Evolutionary conservation across 1,284 basidiomycete species (phyloP).

Genomic region (Ceratobasidium sp.): DNA sequence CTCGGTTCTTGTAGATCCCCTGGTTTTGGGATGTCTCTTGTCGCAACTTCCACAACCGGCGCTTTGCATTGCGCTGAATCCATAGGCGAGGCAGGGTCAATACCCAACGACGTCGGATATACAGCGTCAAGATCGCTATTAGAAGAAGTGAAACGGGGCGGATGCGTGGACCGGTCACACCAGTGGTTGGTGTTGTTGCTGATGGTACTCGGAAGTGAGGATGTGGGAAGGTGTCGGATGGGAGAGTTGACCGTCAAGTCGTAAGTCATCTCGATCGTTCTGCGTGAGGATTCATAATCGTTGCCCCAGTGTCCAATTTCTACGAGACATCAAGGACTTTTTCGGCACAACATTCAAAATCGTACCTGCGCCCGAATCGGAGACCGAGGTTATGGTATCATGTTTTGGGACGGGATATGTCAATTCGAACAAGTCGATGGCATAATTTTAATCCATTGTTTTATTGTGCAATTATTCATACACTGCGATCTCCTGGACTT

Average conservation of each 20-base stretch:
- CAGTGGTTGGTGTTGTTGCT: conserved; percentile 87
- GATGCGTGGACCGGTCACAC: conserved; percentile 90
- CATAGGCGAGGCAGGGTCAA: conserved; percentile 73
- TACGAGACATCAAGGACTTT: conserved; percentile 81
- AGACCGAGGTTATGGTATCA: conserved; percentile 65
- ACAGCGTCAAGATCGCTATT: conserved; percentile 80
- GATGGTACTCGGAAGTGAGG: conserved; percentile 96
- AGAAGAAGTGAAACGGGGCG: conserved; percentile 78
- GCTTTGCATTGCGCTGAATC: conserved; percentile 89
- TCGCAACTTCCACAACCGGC: conserved; percentile 92
- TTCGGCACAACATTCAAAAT: conserved; percentile 72
- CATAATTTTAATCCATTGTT: conserved; percentile 50
- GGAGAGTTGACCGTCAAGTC: conserved; percentile 80
- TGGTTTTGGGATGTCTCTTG: conserved; percentile 89
- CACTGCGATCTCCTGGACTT: conserved; percentile 17
- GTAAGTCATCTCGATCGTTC: conserved; percentile 58
- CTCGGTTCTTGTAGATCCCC: conserved; percentile 70
- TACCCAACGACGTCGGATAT: conserved; percentile 93
- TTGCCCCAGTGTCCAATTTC: conserved; percentile 79
- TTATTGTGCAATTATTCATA: neutral
- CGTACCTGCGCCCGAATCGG: conserved; percentile 53
- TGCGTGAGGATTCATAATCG: conserved; percentile 2
- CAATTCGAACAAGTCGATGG: conserved; percentile 75
- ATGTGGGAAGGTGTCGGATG: conserved; percentile 90
- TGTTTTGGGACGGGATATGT: conserved; percentile 81